phyloP scores from a whole-genome alignment of 2,329 filamentous ascomycete genomes.

The Didymella sp. region DNA sequence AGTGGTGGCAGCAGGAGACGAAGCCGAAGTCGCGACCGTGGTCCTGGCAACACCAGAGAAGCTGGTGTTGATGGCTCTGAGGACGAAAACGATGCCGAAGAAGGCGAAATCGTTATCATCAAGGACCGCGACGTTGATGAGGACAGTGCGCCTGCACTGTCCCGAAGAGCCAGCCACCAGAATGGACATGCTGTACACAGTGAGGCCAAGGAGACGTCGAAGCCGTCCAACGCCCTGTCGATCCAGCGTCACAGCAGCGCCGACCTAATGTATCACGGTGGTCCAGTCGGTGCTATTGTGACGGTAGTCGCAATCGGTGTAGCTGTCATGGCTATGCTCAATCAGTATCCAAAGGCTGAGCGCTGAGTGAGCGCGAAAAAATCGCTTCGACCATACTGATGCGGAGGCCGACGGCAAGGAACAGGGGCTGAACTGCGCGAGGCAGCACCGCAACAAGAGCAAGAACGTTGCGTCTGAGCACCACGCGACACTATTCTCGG shows the following conservation, averaged over 20 bases:
- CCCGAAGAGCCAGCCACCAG: constrained; percentile 29
- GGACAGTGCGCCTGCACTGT: constrained; percentile 31
- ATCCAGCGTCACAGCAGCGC: constrained; percentile 36
- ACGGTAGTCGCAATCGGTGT: constrained; percentile 51
- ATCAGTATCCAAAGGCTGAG: constrained; percentile 55
- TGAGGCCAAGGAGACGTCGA: constrained; percentile 30
- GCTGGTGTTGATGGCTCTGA: constrained; percentile 28
- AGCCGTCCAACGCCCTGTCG: constrained; percentile 35
- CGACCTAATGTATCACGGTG: constrained; percentile 46
- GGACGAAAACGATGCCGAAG: constrained; percentile 36
- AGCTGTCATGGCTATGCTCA: constrained; percentile 52
- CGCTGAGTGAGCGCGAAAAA: constrained; percentile 43
- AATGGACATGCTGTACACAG: constrained; percentile 42
- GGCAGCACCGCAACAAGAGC: background rate
- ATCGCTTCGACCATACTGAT: constrained; percentile 5
- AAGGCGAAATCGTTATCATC: constrained; percentile 48
- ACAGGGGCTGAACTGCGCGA: constrained; percentile 5
- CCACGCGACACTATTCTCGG: background rate
- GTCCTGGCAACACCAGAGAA: constrained; percentile 13
- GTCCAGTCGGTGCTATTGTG: constrained; percentile 49
- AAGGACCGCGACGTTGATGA: constrained; percentile 41
- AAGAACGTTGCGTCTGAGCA: background rate
- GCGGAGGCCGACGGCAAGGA: constrained; percentile 4
- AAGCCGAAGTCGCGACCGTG: constrained; percentile 35
- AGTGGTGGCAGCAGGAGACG: constrained; percentile 38